phyloP scores from a whole-genome alignment of 306 rosid genomes.

The Alnus rubra region DNA sequence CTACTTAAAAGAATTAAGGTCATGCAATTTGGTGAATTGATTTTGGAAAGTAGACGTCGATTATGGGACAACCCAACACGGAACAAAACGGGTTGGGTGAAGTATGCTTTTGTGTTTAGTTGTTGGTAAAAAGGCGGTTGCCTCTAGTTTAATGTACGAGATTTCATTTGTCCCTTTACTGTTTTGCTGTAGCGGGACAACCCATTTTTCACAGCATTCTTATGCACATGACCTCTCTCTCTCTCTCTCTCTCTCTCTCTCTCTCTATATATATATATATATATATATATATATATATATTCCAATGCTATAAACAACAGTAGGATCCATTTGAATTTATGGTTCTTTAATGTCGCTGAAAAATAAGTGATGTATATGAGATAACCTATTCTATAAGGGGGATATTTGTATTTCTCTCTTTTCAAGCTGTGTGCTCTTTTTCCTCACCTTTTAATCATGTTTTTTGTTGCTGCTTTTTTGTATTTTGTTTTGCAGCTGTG shows the following conservation, averaged over 20 bases:
- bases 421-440: not conserved
- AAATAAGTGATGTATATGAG: not conserved
- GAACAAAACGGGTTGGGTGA: not conserved
- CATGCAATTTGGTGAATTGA: not conserved
- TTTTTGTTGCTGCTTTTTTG: not conserved
- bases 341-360: not conserved
- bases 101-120: not conserved
- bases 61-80: not conserved
- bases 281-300: not conserved
- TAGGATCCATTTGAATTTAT: not conserved
- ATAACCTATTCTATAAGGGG: not conserved
- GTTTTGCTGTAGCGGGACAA: not conserved
- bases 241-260: too few species aligned
- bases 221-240: too few species aligned
- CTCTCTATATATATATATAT: too few species aligned
- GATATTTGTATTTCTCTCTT: not conserved
- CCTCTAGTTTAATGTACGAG: not conserved
- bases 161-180: not conserved
- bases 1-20: not conserved
- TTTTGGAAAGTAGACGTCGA: not conserved
- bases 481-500: conserved; percentile 41
- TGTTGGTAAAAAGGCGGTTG: not conserved
- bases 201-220: too few species aligned
- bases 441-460: not conserved
- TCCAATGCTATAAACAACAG: not conserved